Percentiles rank a stretch among this genome's conserved stretches.
Conservation (phyloP, 305 asterid species). For the Fraxinus albicans region DNA sequence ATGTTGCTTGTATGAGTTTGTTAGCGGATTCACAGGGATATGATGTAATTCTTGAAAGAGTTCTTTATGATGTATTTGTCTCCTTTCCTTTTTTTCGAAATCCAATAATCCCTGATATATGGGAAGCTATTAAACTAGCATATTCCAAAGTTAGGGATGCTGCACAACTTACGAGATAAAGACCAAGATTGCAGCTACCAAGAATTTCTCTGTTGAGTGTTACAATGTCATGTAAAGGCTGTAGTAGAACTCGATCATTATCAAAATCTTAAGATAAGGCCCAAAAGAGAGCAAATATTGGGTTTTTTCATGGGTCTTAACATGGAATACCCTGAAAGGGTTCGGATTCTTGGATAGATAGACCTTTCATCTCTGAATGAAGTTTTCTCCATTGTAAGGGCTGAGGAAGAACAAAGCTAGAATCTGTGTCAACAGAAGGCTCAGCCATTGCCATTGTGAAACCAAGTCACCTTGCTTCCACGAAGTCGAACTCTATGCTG, state of each 20-base stretch:
- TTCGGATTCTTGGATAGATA: not conserved
- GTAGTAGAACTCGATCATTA: not conserved
- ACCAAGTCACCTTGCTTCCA: not conserved
- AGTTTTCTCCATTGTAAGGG: not conserved
- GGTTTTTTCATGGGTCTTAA: not conserved
- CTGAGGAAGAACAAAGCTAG: not conserved
- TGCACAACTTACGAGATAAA: not conserved
- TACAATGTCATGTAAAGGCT: not conserved
- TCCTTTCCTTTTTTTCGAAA: not conserved
- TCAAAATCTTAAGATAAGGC: not conserved
- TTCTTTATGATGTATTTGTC: not conserved
- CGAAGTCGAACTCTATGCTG: not conserved
- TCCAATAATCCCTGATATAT: not conserved
- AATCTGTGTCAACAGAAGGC: not conserved
- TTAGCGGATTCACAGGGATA: not conserved
- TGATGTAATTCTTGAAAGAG: not conserved
- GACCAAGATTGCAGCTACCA: not conserved
- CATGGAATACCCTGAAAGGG: not conserved
- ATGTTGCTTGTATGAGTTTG: not conserved
- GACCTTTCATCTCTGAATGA: not conserved
- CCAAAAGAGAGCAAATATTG: not conserved
- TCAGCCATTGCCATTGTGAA: not conserved
- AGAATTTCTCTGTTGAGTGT: not conserved
- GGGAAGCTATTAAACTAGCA: not conserved
- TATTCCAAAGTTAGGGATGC: not conserved